Evolutionary conservation across 2,329 filamentous ascomycete species (phyloP).

Genomic region (Sodiomyces alkalinus): DNA sequence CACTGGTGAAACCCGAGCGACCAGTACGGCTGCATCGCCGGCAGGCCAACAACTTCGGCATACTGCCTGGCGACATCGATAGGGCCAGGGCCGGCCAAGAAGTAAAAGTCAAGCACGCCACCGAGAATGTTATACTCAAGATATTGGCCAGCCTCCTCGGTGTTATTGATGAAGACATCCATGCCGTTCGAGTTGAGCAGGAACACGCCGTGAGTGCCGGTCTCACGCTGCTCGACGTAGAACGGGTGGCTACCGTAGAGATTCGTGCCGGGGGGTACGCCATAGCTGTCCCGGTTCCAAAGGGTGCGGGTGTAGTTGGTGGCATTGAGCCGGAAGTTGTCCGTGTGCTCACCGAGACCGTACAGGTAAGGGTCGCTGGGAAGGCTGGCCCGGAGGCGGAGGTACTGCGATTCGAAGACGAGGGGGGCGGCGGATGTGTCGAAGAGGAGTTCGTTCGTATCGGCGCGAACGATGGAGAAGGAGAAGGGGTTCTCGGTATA

Average conservation of each 20-base stretch:
- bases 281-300: conserved; percentile 48
- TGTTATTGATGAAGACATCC: conserved; percentile 58
- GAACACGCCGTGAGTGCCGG: conserved; percentile 49
- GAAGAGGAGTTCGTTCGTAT: conserved; percentile 42
- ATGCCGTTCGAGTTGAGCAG: conserved; percentile 61
- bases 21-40: conserved; percentile 51
- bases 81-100: conserved; percentile 43
- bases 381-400: conserved; percentile 55
- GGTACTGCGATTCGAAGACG: conserved; percentile 65
- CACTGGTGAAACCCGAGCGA: conserved; percentile 47
- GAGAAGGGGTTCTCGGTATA: conserved; percentile 42
- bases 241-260: conserved; percentile 61
- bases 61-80: conserved; percentile 45
- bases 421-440: conserved; percentile 52
- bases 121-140: conserved; percentile 70
- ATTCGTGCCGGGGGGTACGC: conserved; percentile 44
- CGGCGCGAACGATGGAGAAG: conserved; percentile 42
- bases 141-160: conserved; percentile 41
- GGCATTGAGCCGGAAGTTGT: conserved; percentile 52
- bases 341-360: conserved; percentile 64
- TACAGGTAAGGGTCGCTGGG: conserved; percentile 58
- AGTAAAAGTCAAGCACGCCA: conserved; percentile 60
- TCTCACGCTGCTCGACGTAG: conserved; percentile 56
- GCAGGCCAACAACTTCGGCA: conserved; percentile 36
- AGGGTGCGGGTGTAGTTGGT: conserved; percentile 55